phyloP scores from a whole-genome alignment of 371 early-diverging fungal species.

The Mortierella sp. region DNA sequence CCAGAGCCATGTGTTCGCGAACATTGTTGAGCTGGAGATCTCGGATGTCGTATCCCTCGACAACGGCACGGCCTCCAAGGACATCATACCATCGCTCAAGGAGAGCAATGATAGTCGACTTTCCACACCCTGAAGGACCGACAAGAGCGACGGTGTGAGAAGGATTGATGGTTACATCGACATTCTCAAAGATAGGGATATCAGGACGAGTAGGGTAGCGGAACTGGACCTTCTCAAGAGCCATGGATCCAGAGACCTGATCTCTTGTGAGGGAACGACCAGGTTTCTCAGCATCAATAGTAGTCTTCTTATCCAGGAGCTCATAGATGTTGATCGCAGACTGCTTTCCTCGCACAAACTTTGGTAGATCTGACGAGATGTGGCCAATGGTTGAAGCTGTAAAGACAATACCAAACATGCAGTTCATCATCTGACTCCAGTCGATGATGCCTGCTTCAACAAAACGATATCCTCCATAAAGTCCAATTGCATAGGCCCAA shows the following conservation, averaged over 20 bases:
- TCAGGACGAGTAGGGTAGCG: slow-evolving; percentile 84
- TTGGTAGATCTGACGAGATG: slow-evolving; percentile 54
- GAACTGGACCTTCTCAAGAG: slow-evolving; percentile 69
- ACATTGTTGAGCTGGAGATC: slow-evolving; percentile 69
- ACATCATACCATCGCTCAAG: slow-evolving; percentile 84
- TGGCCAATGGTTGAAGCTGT: slow-evolving; percentile 70
- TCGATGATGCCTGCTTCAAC: slow-evolving; percentile 42
- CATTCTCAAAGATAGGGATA: slow-evolving; percentile 73
- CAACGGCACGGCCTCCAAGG: slow-evolving; percentile 53
- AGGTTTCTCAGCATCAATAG: slow-evolving; percentile 55
- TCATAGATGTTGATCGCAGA: slow-evolving; percentile 73
- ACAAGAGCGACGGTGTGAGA: slow-evolving; percentile 87
- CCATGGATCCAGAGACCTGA: slow-evolving; percentile 62
- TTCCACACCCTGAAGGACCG: slow-evolving; percentile 77
- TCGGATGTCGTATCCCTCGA: slow-evolving; percentile 71
- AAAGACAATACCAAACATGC: slow-evolving; percentile 77
- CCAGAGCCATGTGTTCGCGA: slow-evolving; percentile 81
- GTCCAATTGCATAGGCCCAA: slow-evolving; percentile 68
- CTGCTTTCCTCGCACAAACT: slow-evolving; percentile 77
- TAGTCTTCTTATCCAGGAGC: slow-evolving; percentile 58
- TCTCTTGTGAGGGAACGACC: too few species aligned
- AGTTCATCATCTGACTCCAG: slow-evolving; percentile 60
- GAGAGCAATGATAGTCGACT: slow-evolving; percentile 73
- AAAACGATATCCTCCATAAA: slow-evolving; percentile 67
- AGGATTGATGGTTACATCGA: slow-evolving; percentile 65